Percentiles rank a stretch among this genome's conserved stretches.
Evolutionary conservation across 768 basidiomycete species (phyloP).

Genomic region (Tulasnella sp.): DNA sequence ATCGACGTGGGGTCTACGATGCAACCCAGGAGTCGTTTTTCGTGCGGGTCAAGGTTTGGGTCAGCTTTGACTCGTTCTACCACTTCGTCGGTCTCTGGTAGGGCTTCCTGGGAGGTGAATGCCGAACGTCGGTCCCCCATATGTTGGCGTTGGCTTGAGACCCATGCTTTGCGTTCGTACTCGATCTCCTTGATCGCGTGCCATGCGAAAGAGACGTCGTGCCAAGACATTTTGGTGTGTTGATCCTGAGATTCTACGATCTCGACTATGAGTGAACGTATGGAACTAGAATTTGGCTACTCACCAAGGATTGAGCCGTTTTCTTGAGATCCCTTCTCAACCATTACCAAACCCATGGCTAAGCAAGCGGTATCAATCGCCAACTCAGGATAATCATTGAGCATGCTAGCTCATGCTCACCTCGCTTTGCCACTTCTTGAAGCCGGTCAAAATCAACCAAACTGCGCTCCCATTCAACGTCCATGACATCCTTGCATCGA

Average conservation of each 20-base stretch:
- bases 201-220: not conserved
- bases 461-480: conserved; percentile 8
- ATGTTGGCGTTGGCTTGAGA: not conserved
- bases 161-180: not conserved
- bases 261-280: not conserved
- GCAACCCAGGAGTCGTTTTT: conserved; percentile 65
- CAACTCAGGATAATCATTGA: not conserved
- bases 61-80: conserved; percentile 67
- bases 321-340: not conserved
- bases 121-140: not conserved
- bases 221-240: not conserved
- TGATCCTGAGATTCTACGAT: not conserved
- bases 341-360: not conserved
- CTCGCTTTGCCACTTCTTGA: not conserved
- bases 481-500: not conserved
- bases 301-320: not conserved
- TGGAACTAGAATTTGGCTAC: not conserved
- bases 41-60: conserved; percentile 63
- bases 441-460: conserved; percentile 1
- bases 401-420: not conserved
- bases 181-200: not conserved
- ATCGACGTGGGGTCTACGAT: conserved; percentile 76
- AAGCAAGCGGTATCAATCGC: not conserved
- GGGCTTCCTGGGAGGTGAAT: not conserved
- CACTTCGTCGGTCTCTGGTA: conserved; percentile 24